Base-by-base conservation (phyloP, 768 basidiomycete genomes). In the Neoboletus magnificus region DNA sequence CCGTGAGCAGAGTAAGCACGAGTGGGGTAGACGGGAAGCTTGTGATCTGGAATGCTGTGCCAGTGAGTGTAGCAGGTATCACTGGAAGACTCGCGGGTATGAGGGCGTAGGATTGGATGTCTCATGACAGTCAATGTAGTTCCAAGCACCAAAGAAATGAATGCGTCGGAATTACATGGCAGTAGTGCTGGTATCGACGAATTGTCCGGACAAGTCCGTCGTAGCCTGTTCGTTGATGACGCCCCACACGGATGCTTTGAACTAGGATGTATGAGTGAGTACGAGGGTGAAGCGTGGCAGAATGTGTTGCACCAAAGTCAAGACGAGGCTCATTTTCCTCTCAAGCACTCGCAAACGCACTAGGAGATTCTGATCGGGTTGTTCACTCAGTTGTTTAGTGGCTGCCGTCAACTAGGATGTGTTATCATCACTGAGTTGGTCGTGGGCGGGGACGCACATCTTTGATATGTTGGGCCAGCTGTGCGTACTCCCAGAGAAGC, bases 241-340 rank as follows among this genome's bases (percentile, higher is more conserved):
- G 15, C 88, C 91, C 93, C 93, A 96, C 1, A 96, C 93, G 12
- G 95, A 96, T 0, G 89, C 93, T 74, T 97, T 95, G 82, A 94
- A 98, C 92, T 94, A 62, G 7, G 33, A 20, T 22, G 22, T 0
- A 48, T 3, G 45, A 33, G 33, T 62, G 59, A 56, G 63, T 25
- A 8, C n/a, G n/a, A 8, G 30, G 29, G 25, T 29, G 41, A 18
- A 47, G 52, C 30, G 33, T 23, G 29, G 48, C 20, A 16, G 42
- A 18, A 25, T 1, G 39, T 7, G n/a, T 1, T 11, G 60, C 66
- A 94, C 94, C 71, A 99, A 74, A 0, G 95, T 98, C 70, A 98
- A 73, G 0, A 98, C 94, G 51, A 99, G 78, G 9, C 91, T 92
- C 89, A 99, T 93, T 72, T 97, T 96, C 71, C 89, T 84, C 67